Evolutionary conservation across 352 stramenopile species (phyloP).

Genomic region (Globisporangium cylindrosporum): DNA sequence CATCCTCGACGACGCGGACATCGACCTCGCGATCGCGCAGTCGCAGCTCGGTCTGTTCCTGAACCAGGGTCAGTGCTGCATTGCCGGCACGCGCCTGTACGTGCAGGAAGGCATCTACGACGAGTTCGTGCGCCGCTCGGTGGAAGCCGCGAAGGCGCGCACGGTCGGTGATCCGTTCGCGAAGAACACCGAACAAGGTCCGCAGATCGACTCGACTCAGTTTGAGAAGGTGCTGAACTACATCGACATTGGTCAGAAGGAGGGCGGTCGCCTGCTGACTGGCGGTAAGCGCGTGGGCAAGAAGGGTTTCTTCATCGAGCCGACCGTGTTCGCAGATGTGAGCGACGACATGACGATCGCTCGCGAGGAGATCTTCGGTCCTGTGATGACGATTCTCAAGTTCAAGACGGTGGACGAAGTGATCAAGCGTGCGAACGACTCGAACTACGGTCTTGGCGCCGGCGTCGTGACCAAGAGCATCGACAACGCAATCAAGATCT

Average conservation of each 20-base stretch:
- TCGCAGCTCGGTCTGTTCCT: constrained; percentile 73
- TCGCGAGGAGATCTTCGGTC: constrained; percentile 92
- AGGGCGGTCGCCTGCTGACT: constrained; percentile 80
- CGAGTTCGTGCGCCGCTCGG: constrained; percentile 70
- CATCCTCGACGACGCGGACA: constrained; percentile 67
- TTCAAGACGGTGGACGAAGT: constrained; percentile 90
- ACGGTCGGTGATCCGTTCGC: constrained; percentile 56
- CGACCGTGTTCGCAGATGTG: constrained; percentile 89
- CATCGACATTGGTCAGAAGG: constrained; percentile 65
- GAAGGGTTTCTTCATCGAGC: constrained; percentile 89
- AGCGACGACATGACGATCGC: constrained; percentile 87
- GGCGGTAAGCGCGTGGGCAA: constrained; percentile 73
- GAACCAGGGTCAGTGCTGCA: constrained; percentile 88
- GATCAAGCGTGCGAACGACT: constrained; percentile 84
- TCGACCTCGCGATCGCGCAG: constrained; percentile 51
- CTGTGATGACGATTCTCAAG: constrained; percentile 86
- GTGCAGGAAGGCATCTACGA: constrained; percentile 90
- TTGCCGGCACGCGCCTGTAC: constrained; percentile 78
- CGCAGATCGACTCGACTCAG: constrained; percentile 60
- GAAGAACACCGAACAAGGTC: constrained; percentile 36
- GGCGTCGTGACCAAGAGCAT: constrained; percentile 89
- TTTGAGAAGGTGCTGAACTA: constrained; percentile 87
- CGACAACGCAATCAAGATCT: constrained; percentile 84
- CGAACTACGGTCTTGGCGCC: constrained; percentile 83
- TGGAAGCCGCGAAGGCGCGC: constrained; percentile 47